Conservation (phyloP, 2,329 filamentous ascomycete genomes). For the Fusarium sp. region DNA sequence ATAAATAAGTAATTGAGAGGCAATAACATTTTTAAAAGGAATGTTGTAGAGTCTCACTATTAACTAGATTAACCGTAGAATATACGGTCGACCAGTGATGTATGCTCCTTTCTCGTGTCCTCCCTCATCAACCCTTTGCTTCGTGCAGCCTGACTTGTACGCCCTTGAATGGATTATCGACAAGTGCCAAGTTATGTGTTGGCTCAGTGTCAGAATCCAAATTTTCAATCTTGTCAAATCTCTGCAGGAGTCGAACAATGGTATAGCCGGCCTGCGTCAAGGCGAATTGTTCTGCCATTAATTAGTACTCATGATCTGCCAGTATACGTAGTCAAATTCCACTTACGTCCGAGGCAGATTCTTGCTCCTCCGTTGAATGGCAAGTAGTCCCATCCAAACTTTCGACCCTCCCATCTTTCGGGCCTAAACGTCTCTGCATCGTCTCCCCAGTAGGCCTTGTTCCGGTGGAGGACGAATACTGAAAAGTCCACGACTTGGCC, state of each 20-base stretch:
- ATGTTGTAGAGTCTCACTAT: rapidly evolving
- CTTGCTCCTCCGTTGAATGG: not conserved
- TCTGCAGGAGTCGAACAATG: not conserved
- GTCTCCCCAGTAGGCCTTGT: slow-evolving; percentile 51
- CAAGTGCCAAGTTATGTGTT: too few species aligned
- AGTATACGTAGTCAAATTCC: too few species aligned
- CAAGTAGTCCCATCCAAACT: slow-evolving; percentile 38
- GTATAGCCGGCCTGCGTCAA: not conserved
- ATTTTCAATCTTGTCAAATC: too few species aligned
- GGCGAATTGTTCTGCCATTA: not conserved
- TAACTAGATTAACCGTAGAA: rapidly evolving
- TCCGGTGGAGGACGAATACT: slow-evolving; percentile 55
- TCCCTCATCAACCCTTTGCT: too few species aligned
- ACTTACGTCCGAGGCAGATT: not conserved
- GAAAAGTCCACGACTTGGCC: slow-evolving; percentile 56
- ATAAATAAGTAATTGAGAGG: not conserved
- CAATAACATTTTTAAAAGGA: not conserved
- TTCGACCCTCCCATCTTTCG: slow-evolving; percentile 52
- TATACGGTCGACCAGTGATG: rapidly evolving
- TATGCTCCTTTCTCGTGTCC: too few species aligned
- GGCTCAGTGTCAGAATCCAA: too few species aligned
- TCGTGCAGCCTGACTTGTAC: too few species aligned
- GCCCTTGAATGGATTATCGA: too few species aligned
- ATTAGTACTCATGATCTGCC: too few species aligned
- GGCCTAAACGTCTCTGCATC: slow-evolving; percentile 55